Conservation (phyloP, 2,329 filamentous ascomycete species). For the Phialocephala sp. region DNA sequence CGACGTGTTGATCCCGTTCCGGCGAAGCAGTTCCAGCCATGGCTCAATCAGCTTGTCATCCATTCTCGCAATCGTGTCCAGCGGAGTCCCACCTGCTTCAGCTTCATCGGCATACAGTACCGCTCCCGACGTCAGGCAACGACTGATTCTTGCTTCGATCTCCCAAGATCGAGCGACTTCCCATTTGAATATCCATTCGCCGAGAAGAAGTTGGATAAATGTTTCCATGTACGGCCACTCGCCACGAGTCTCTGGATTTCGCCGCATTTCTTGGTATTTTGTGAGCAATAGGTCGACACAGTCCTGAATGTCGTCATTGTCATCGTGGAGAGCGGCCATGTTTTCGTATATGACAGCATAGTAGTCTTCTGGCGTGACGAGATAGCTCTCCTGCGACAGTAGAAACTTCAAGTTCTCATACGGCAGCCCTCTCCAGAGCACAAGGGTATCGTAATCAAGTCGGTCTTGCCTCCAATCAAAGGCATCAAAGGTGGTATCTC, state of each 20-base stretch:
- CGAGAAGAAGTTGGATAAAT: background rate
- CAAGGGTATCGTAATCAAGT: background rate
- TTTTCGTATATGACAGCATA: constrained; percentile 7
- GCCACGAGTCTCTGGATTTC: background rate
- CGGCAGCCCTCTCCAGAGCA: constrained; percentile 7
- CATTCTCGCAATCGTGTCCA: constrained; percentile 7
- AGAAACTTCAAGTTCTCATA: constrained; percentile 7
- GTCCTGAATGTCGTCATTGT: background rate
- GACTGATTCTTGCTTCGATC: background rate
- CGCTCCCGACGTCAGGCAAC: background rate
- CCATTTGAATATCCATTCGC: background rate
- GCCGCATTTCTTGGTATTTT: constrained; percentile 8
- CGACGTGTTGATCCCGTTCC: background rate
- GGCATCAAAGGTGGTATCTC: constrained; percentile 3
- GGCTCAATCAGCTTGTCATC: background rate
- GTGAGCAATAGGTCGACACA: constrained; percentile 2
- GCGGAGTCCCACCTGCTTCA: background rate
- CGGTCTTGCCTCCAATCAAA: background rate
- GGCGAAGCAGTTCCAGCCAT: background rate
- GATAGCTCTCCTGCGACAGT: background rate
- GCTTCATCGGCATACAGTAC: background rate
- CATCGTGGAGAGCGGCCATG: background rate
- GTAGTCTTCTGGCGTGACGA: background rate
- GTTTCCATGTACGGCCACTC: background rate
- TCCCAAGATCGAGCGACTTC: no score